Base-by-base conservation (phyloP, 768 basidiomycete species). In the Pleurotus citrinopileatus region DNA sequence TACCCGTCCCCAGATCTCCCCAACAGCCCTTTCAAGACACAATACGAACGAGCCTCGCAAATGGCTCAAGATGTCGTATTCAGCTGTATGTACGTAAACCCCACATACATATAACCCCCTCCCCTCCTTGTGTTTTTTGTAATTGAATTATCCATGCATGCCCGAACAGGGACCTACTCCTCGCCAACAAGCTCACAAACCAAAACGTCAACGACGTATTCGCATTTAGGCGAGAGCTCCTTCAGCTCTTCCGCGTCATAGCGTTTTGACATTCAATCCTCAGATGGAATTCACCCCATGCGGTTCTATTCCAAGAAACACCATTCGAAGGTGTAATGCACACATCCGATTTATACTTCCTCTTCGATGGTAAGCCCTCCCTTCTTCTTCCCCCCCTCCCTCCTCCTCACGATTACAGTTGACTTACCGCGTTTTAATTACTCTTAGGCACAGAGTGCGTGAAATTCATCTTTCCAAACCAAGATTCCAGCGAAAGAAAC, bases 241-340 rank as follows among this genome's bases (percentile, higher is more conserved):
- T 38, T n/a, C n/a, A 8, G 5, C 44, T 4, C 12, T n/a, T 23
- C 20, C 26, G 15, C 10, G 12, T 51, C n/a, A 32, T 44, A 13
- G 3, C 23, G 6, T 26, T 23, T 15, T 3, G 10, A 25, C 25
- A 10, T 6, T 38, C 9, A 8, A 26, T 7, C 2, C 22, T 5
- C 22, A 75, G 75, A 25, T 77, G 75, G 71, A 71, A 77, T 59
- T 70, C 74, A 13, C 72, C 76, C 17, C 69, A 76, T 56, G 65
- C 74, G 2, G 72, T 76, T 1, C 23, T 73, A 5, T 73, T 62
- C 52, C 66, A 72, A 34, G 59, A 59, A 10, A 64, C 55, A 22
- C 73, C 74, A 0, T 77, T 64, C 48, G 56, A 65, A 46, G 76
- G 75, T 10, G 72, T 71, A 1, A 72, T 70, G 65, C 75, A 76